Conservation (phyloP, 2,329 filamentous ascomycete genomes). For the Penicillium sp. region DNA sequence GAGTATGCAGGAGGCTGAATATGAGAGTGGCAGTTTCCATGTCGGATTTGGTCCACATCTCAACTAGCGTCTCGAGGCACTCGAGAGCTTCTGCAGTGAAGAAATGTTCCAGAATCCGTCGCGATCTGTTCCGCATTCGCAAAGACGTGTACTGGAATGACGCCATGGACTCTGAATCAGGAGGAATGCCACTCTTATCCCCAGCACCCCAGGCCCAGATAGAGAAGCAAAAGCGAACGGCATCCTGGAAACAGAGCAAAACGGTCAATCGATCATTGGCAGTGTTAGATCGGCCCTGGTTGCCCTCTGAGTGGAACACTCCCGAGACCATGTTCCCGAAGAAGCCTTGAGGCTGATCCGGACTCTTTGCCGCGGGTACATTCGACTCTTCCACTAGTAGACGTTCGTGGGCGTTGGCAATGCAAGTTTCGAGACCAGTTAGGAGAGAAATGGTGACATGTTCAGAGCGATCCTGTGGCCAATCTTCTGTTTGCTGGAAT, state of each 20-base stretch:
- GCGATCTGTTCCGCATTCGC: conserved; percentile 83
- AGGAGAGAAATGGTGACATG: conserved; percentile 68
- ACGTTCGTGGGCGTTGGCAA: conserved; percentile 82
- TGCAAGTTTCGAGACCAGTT: conserved; percentile 87
- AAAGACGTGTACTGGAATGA: conserved; percentile 90
- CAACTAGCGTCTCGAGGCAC: conserved; percentile 86
- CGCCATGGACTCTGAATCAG: conserved; percentile 68
- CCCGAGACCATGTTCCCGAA: conserved; percentile 94
- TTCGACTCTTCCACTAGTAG: conserved; percentile 73
- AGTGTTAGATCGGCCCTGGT: conserved; percentile 75
- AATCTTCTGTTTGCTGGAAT: conserved; percentile 43
- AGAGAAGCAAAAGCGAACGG: conserved; percentile 83
- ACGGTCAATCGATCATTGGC: conserved; percentile 93
- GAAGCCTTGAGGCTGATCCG: conserved; percentile 80
- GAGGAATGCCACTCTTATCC: conserved; percentile 41
- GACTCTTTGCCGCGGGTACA: conserved; percentile 67
- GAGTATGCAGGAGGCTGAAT: conserved; percentile 81
- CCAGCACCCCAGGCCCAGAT: conserved; percentile 91
- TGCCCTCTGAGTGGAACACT: conserved; percentile 76
- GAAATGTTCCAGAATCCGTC: conserved; percentile 85
- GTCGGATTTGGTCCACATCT: conserved; percentile 68
- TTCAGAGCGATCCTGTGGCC: conserved; percentile 56
- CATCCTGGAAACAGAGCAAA: conserved; percentile 93
- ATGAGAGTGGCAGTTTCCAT: conserved; percentile 61
- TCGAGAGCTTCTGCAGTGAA: conserved; percentile 91